Conservation (phyloP, 2,329 filamentous ascomycete genomes). For the Neonectria coccinea region DNA sequence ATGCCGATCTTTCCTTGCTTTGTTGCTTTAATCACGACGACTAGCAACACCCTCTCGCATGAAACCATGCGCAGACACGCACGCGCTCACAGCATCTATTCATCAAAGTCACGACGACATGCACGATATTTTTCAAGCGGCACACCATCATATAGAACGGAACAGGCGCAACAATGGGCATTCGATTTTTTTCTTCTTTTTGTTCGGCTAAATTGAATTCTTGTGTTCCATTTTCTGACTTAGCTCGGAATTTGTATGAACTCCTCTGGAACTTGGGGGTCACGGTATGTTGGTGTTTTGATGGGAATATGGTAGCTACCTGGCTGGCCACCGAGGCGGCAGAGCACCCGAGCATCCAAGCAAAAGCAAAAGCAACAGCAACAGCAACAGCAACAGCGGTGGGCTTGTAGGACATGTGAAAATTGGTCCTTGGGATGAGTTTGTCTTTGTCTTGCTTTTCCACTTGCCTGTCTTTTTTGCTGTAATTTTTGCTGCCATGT, state of each 20-base stretch:
- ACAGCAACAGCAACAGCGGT: background rate
- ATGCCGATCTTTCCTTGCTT: slow-evolving; percentile 5
- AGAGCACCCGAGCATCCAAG: background rate
- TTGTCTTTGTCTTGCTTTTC: background rate
- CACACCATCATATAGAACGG: slow-evolving; percentile 27
- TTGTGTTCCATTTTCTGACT: background rate
- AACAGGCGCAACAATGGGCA: slow-evolving; percentile 18
- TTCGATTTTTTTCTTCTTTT: background rate
- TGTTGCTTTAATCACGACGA: slow-evolving; percentile 10
- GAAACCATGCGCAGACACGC: slow-evolving; percentile 17
- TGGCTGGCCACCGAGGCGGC: too few species aligned
- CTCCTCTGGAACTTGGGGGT: background rate
- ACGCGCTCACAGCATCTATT: slow-evolving; percentile 17
- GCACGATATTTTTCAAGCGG: slow-evolving; percentile 25
- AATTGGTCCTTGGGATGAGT: background rate
- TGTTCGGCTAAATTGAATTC: slow-evolving; percentile 1
- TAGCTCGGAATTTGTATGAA: background rate
- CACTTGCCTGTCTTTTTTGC: background rate
- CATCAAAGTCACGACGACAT: slow-evolving; percentile 31
- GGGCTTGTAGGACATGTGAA: background rate
- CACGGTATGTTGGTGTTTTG: background rate
- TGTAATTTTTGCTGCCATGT: background rate
- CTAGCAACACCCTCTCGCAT: slow-evolving; percentile 12
- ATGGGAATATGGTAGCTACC: background rate
- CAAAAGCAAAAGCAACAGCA: background rate